These are phyloP conservation scores for Ricinus communis DNA, from an alignment of 345 rosid genomes.

Conservation along the genomic window DNA sequence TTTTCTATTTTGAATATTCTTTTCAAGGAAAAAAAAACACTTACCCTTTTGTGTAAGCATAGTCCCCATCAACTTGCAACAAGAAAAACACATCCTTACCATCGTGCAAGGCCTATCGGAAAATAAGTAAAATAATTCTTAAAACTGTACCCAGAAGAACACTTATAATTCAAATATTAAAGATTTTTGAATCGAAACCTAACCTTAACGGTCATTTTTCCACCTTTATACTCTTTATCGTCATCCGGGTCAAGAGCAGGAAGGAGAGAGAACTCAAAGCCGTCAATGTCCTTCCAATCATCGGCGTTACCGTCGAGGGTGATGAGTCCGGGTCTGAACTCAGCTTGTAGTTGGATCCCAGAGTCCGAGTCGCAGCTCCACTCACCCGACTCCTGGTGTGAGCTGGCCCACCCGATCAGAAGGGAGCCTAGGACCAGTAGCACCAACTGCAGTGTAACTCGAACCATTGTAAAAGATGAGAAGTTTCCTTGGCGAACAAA, in stretches of 20 bases:
- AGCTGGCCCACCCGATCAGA: conserved; percentile 29
- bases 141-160: neutral
- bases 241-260: conserved; percentile 91
- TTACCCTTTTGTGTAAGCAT: conserved; percentile 82
- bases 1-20: neutral
- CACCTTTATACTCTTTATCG: conserved; percentile 69
- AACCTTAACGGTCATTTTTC: conserved; percentile 90
- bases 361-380: conserved; percentile 80
- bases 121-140: neutral
- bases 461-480: conserved; percentile 16
- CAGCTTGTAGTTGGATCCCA: conserved; percentile 62
- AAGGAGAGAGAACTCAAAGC: conserved; percentile 71
- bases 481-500: conserved; percentile 2
- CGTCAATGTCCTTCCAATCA: conserved; percentile 80
- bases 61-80: conserved; percentile 84
- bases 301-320: conserved; percentile 86
- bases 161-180: neutral
- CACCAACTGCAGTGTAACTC: neutral
- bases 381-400: conserved; percentile 86
- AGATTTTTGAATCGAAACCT: neutral
- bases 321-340: conserved; percentile 69
- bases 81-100: conserved; percentile 77
- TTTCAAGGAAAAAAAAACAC: conserved; percentile 10
- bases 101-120: conserved; percentile 81
- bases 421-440: conserved; percentile 26